These are phyloP conservation scores for Chalaropsis ovoidea DNA, from an alignment of 2,329 filamentous ascomycete species.

Conservation along the genomic window DNA sequence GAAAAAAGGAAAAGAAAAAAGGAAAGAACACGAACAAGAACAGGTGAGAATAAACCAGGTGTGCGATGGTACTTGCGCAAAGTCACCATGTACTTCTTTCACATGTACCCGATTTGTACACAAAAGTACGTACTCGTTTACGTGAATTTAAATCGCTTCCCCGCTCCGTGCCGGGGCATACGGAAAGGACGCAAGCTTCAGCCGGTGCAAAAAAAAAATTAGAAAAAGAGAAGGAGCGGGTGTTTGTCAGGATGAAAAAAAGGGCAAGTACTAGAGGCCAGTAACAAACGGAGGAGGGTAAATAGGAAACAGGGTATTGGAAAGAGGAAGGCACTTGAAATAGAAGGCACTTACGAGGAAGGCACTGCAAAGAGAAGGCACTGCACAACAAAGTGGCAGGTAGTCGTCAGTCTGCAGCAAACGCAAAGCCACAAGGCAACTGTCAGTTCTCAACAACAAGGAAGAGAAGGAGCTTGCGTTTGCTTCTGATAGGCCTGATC, in stretches of 20 bases:
- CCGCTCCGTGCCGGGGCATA: slow-evolving; percentile 18
- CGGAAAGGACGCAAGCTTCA: slow-evolving; percentile 13
- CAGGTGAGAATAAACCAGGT: too few relatives aligned
- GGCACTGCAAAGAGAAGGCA: not conserved
- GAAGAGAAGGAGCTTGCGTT: slow-evolving; percentile 4
- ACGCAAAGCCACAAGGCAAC: not conserved
- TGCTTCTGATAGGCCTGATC: slow-evolving; percentile 8
- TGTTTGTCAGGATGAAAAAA: not conserved
- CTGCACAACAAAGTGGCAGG: not conserved
- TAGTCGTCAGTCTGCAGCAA: not conserved
- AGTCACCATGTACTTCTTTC: not conserved
- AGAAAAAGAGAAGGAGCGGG: not conserved
- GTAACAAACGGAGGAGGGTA: not conserved
- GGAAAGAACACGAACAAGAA: not conserved
- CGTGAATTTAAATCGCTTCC: not conserved
- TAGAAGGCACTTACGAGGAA: not conserved
- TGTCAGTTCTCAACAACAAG: not conserved
- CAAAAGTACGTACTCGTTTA: slow-evolving; percentile 14
- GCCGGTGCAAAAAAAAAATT: not conserved
- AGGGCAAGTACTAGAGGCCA: not conserved
- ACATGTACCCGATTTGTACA: too few relatives aligned
- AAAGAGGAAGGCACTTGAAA: not conserved
- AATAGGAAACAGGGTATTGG: too few relatives aligned
- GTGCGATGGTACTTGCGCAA: not conserved
- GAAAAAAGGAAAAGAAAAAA: not conserved